Percentiles rank a stretch among this genome's conserved stretches.
These are phyloP conservation scores for Gentiana macrophylla DNA, from an alignment of 257 asterid species.

Conservation along the genomic window DNA sequence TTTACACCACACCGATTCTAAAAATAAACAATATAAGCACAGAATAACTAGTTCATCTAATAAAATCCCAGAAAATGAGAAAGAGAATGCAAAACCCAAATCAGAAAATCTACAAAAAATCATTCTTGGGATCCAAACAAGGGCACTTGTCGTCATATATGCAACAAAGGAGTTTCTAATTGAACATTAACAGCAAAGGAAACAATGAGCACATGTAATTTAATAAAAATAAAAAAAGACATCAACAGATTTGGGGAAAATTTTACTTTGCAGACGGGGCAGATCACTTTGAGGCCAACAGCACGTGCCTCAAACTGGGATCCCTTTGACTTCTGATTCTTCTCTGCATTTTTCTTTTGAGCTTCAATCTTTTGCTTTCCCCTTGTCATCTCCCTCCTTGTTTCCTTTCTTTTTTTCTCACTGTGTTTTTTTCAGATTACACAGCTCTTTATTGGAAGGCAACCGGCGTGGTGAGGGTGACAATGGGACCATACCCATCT, in stretches of 20 bases:
- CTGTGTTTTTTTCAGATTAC: background rate
- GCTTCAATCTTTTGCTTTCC: slow-evolving; percentile 95
- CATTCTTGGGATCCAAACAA: background rate
- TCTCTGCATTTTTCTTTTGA: slow-evolving; percentile 71
- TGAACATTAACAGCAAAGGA: background rate
- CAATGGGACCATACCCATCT: no score
- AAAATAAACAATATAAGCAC: no score
- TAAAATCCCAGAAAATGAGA: no score
- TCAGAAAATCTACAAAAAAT: background rate
- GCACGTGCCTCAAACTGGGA: slow-evolving; percentile 96
- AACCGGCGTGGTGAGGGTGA: no score
- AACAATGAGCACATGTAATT: background rate
- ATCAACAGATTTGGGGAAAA: no score
- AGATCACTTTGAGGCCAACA: slow-evolving; percentile 72
- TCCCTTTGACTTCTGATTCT: slow-evolving; percentile 66
- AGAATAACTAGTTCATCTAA: no score
- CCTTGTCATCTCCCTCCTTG: slow-evolving; percentile 43
- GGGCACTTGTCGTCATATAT: background rate
- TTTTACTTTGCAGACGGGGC: slow-evolving; percentile 67
- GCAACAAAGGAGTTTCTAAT: background rate
- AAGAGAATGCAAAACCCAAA: background rate
- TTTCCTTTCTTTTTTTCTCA: background rate
- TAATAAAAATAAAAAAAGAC: background rate
- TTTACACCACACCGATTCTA: no score
- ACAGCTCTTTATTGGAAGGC: no score